Conservation (phyloP, 345 rosid genomes). For the Erodium maritimum region DNA sequence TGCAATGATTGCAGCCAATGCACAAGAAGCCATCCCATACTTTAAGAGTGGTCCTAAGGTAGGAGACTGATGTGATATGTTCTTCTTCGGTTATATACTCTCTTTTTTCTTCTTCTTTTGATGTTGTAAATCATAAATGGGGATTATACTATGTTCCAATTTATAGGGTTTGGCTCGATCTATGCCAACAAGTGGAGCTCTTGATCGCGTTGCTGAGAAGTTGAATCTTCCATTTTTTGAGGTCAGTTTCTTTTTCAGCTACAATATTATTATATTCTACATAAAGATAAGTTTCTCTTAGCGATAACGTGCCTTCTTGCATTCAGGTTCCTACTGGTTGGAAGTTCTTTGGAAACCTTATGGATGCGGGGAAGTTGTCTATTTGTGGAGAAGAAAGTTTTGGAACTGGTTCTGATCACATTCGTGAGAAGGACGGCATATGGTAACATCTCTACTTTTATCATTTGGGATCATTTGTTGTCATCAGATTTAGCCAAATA, state of each 20-base stretch:
- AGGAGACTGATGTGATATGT: slow-evolving; percentile 9
- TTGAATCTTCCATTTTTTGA: slow-evolving; percentile 75
- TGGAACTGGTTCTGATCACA: slow-evolving; percentile 95
- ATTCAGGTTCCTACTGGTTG: slow-evolving; percentile 91
- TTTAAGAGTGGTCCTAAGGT: slow-evolving; percentile 72
- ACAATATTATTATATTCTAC: neutral
- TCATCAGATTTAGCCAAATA: no score
- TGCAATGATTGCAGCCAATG: slow-evolving; percentile 86
- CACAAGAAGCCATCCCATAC: slow-evolving; percentile 78
- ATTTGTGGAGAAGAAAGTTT: slow-evolving; percentile 96
- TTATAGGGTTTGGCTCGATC: slow-evolving; percentile 88
- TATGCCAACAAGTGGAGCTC: slow-evolving; percentile 97
- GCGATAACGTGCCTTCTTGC: slow-evolving; percentile 12
- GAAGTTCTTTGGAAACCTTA: slow-evolving; percentile 94
- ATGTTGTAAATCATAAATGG: neutral
- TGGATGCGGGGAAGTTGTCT: slow-evolving; percentile 93
- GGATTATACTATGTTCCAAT: slow-evolving; percentile 6
- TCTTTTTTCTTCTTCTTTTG: neutral
- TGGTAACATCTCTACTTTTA: slow-evolving; percentile 39
- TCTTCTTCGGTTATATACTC: slow-evolving; percentile 2
- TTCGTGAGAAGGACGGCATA: slow-evolving; percentile 93
- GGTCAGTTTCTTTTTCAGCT: slow-evolving; percentile 27
- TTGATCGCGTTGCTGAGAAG: slow-evolving; percentile 85
- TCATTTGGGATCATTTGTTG: neutral
- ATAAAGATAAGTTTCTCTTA: slow-evolving; percentile 6